Conservation (phyloP, 2,329 filamentous ascomycete species). For the Pyrenophora graminea region DNA sequence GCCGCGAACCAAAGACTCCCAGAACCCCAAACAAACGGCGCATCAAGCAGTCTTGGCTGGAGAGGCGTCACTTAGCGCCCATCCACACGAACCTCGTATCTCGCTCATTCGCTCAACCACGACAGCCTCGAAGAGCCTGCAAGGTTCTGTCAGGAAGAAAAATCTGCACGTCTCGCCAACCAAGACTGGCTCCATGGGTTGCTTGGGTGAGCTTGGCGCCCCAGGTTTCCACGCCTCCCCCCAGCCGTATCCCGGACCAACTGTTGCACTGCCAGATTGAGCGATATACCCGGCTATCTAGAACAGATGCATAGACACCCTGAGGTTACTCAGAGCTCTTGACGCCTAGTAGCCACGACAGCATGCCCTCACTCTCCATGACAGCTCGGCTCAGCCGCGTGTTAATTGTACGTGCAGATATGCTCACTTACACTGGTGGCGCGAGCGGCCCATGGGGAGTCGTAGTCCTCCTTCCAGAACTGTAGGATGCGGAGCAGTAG, state of each 20-base stretch:
- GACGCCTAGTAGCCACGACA: constrained; percentile 1
- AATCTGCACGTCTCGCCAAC: constrained; percentile 28
- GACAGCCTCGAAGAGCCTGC: constrained; percentile 22
- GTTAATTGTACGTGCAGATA: constrained; percentile 16
- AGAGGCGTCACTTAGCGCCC: constrained; percentile 23
- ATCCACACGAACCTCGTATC: constrained; percentile 21
- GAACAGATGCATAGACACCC: constrained; percentile 10
- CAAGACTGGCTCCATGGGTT: constrained; percentile 20
- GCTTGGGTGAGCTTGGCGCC: constrained; percentile 39
- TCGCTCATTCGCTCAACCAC: constrained; percentile 30
- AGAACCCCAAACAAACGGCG: constrained; percentile 3
- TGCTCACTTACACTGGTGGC: constrained; percentile 6
- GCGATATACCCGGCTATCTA: constrained; percentile 21
- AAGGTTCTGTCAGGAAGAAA: constrained; percentile 25
- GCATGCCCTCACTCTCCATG: constrained; percentile 3
- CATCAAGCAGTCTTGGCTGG: constrained; percentile 16
- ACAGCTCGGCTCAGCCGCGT: constrained; percentile 17
- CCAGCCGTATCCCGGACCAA: constrained; percentile 35
- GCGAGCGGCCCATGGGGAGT: constrained; percentile 21
- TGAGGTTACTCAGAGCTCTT: constrained; percentile 5
- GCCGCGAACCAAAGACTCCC: constrained; percentile 17
- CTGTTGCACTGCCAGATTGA: constrained; percentile 33
- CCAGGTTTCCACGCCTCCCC: constrained; percentile 36
- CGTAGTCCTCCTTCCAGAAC: constrained; percentile 39
- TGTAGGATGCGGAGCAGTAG: constrained; percentile 36